phyloP scores from a whole-genome alignment of 139 green algal species.

The Micractinium conductrix region DNA sequence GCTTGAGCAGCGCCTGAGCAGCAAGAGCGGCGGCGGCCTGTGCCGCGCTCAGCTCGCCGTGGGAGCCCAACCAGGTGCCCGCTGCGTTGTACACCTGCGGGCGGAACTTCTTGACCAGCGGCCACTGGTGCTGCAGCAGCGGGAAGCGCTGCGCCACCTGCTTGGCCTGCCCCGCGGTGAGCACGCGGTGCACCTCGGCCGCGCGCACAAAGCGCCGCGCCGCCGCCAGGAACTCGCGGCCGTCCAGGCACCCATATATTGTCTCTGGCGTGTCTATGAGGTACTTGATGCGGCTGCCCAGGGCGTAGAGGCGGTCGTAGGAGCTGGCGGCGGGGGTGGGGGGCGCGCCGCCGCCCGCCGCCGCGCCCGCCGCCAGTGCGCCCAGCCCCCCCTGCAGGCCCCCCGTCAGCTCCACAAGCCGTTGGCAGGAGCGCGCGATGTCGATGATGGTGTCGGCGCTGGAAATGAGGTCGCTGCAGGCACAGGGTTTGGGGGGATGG shows the following conservation, averaged over 20 bases:
- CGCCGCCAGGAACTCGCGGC: slow-evolving; percentile 77
- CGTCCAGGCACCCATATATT: slow-evolving; percentile 95
- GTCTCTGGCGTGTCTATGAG: slow-evolving; percentile 96
- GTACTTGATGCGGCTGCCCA: slow-evolving; percentile 93
- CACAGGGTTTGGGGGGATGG: too few relatives aligned
- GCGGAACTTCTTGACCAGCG: slow-evolving; percentile 84
- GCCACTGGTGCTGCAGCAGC: slow-evolving; percentile 91
- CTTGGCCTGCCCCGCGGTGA: slow-evolving; percentile 47
- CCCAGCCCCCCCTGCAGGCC: slow-evolving; percentile 58
- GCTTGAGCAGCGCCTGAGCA: slow-evolving; percentile 38
- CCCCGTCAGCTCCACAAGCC: slow-evolving; percentile 65
- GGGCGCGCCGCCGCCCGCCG: background rate
- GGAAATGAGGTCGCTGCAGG: slow-evolving; percentile 90
- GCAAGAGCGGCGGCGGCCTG: slow-evolving; percentile 42
- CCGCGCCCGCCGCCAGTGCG: background rate
- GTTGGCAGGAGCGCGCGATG: slow-evolving; percentile 74
- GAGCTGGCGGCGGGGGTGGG: slow-evolving; percentile 17
- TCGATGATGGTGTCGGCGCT: slow-evolving; percentile 90
- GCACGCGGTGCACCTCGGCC: slow-evolving; percentile 70
- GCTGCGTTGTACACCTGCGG: slow-evolving; percentile 67
- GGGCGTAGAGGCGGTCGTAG: slow-evolving; percentile 61
- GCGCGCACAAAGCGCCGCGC: slow-evolving; percentile 82
- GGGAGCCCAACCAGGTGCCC: slow-evolving; percentile 45
- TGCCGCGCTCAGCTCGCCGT: slow-evolving; percentile 49
- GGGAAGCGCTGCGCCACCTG: slow-evolving; percentile 75